Evolutionary conservation across 768 basidiomycete species (phyloP).

Genomic region (Hortiboletus flavorubellus): DNA sequence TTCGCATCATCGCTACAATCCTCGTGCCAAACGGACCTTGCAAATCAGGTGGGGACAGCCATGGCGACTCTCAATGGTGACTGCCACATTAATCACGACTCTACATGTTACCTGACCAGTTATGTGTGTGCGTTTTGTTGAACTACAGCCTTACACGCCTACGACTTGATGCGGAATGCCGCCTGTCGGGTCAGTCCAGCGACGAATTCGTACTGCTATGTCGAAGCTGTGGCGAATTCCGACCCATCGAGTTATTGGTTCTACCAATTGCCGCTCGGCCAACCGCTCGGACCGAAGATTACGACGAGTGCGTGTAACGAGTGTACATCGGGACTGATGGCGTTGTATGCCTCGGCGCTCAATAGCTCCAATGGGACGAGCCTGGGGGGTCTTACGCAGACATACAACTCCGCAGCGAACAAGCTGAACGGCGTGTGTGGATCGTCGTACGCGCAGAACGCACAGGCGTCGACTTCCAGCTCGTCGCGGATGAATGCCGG

Average conservation of each 20-base stretch:
- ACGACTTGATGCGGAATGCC: slow-evolving; percentile 54
- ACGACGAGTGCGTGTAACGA: slow-evolving; percentile 55
- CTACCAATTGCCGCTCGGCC: slow-evolving; percentile 65
- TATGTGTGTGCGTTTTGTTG: not conserved
- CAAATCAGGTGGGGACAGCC: slow-evolving; percentile 48
- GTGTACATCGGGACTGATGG: slow-evolving; percentile 62
- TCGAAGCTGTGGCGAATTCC: slow-evolving; percentile 54
- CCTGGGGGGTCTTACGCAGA: slow-evolving; percentile 39
- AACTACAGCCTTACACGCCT: slow-evolving; percentile 56
- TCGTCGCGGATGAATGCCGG: slow-evolving; percentile 8
- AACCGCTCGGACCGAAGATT: slow-evolving; percentile 43
- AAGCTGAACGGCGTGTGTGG: slow-evolving; percentile 52
- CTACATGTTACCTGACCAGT: not conserved
- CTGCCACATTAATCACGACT: not conserved
- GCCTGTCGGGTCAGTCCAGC: slow-evolving; percentile 59
- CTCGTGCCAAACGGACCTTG: slow-evolving; percentile 57
- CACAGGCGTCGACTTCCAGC: slow-evolving; percentile 9
- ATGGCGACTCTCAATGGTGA: slow-evolving; percentile 55
- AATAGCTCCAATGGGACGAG: slow-evolving; percentile 30
- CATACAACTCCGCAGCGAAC: slow-evolving; percentile 48
- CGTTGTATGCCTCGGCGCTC: slow-evolving; percentile 47
- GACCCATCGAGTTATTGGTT: slow-evolving; percentile 70
- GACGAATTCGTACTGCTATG: slow-evolving; percentile 68
- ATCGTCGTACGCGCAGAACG: slow-evolving; percentile 37
- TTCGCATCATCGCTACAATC: slow-evolving; percentile 48